Evolutionary conservation across 2,329 filamentous ascomycete genomes (phyloP).

Genomic region (Penicillium psychrosexuale): DNA sequence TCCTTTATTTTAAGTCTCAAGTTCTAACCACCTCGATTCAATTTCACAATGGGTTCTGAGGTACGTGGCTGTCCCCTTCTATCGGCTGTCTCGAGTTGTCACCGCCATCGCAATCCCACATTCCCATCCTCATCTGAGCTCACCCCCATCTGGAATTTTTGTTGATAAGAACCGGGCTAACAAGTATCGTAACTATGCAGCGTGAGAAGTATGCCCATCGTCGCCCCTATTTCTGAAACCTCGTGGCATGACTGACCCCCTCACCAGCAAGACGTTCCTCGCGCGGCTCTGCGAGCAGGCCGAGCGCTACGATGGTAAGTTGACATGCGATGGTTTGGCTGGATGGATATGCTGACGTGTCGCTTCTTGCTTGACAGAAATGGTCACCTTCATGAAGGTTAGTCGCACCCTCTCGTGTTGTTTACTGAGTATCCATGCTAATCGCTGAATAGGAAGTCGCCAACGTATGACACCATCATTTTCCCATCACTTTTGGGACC

Average conservation of each 20-base stretch:
- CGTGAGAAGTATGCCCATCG: slow-evolving; percentile 63
- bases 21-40: slow-evolving; percentile 47
- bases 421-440: slow-evolving; percentile 23
- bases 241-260: slow-evolving; percentile 36
- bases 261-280: slow-evolving; percentile 94
- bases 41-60: slow-evolving; percentile 60
- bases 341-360: slow-evolving; percentile 20
- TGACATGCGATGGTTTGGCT: background rate
- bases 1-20: slow-evolving; percentile 15
- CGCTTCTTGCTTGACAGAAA: slow-evolving; percentile 56
- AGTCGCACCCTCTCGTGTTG: slow-evolving; percentile 36
- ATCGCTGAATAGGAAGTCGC: slow-evolving; percentile 72
- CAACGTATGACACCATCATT: slow-evolving; percentile 59
- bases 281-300: slow-evolving; percentile 99
- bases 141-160: slow-evolving; percentile 6
- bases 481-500: slow-evolving; percentile 9
- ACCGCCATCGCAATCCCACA: slow-evolving; percentile 25
- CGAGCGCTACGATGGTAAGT: slow-evolving; percentile 93
- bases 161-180: slow-evolving; percentile 41
- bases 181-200: slow-evolving; percentile 45
- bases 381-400: slow-evolving; percentile 98
- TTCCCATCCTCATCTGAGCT: slow-evolving; percentile 8
- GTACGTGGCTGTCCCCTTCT: slow-evolving; percentile 50
- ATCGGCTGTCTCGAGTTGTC: slow-evolving; percentile 33
- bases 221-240: slow-evolving; percentile 11